phyloP scores from a whole-genome alignment of 345 rosid genomes.

The Ceriops decandra region DNA sequence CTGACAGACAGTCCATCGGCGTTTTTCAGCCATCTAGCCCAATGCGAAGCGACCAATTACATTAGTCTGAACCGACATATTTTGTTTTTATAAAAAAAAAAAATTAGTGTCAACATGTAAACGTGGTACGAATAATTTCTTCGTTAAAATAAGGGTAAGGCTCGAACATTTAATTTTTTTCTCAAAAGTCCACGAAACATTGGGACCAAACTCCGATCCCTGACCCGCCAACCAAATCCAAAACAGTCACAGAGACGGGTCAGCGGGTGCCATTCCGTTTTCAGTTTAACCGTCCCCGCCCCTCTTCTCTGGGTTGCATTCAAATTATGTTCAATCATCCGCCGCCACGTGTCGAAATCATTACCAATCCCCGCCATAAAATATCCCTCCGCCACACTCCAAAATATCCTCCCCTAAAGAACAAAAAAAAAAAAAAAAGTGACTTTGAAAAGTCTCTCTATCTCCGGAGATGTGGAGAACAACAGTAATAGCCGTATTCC shows the following conservation, averaged over 20 bases:
- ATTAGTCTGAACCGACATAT: too few species aligned
- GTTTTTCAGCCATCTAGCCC: too few species aligned
- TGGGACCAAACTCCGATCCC: too few species aligned
- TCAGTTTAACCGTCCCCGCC: background rate
- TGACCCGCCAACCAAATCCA: too few species aligned
- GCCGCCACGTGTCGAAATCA: constrained; percentile 47
- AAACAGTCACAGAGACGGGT: background rate
- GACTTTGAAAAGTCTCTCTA: constrained; percentile 7
- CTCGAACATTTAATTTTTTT: too few species aligned
- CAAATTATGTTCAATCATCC: constrained; percentile 7
- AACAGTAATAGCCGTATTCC: background rate
- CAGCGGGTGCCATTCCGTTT: background rate
- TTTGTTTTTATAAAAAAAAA: too few species aligned
- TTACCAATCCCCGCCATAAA: constrained; percentile 41
- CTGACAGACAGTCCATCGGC: too few species aligned
- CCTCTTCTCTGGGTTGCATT: background rate
- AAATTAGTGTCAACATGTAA: too few species aligned
- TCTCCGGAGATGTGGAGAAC: constrained; percentile 25
- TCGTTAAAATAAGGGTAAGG: too few species aligned
- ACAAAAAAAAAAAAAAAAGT: background rate
- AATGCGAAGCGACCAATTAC: too few species aligned
- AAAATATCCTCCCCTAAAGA: background rate
- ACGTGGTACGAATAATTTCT: too few species aligned
- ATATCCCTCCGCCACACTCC: constrained; percentile 26
- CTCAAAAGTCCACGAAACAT: too few species aligned